A percentile compares a stretch with the other conserved stretches of the same genome.
Conservation (phyloP, 352 stramenopile genomes). For the Pythium angustatum region DNA sequence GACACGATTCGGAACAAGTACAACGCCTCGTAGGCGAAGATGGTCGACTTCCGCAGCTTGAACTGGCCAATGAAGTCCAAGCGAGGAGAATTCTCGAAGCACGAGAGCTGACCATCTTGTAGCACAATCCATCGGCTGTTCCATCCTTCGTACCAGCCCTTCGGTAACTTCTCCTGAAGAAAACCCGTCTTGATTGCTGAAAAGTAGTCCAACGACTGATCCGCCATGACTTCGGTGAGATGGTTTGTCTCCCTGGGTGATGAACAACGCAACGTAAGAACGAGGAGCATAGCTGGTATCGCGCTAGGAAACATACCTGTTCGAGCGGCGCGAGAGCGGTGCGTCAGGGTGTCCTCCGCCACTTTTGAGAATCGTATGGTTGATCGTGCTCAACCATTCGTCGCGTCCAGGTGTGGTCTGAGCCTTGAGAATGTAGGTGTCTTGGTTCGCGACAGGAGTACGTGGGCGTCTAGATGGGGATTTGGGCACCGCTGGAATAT, state of each 20-base stretch:
- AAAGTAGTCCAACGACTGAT: conserved; percentile 78
- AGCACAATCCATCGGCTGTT: conserved; percentile 81
- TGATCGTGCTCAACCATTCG: conserved; percentile 68
- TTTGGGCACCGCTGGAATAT: conserved; percentile 27
- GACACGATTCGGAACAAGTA: conserved; percentile 83
- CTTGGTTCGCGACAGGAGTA: conserved; percentile 25
- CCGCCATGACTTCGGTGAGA: conserved; percentile 53
- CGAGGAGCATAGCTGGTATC: background rate
- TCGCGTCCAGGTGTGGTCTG: conserved; percentile 63
- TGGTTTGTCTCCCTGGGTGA: conserved; percentile 22
- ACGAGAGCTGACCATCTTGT: conserved; percentile 70
- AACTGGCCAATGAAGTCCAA: conserved; percentile 76
- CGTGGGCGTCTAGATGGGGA: conserved; percentile 34
- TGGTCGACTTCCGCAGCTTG: conserved; percentile 58
- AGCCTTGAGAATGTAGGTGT: conserved; percentile 62
- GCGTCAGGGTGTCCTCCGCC: conserved; percentile 26
- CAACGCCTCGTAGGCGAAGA: conserved; percentile 71
- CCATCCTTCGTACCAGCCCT: conserved; percentile 84
- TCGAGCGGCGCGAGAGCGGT: conserved; percentile 9
- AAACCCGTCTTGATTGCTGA: conserved; percentile 73
- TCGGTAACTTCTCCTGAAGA: conserved; percentile 71
- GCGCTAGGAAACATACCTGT: conserved; percentile 15
- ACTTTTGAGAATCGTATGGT: conserved; percentile 41
- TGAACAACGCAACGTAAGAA: background rate
- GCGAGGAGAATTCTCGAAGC: conserved; percentile 80